Percentiles rank a stretch among this genome's conserved stretches.
Conservation (phyloP, 2,329 filamentous ascomycete species). For the Colletotrichum karsti region DNA sequence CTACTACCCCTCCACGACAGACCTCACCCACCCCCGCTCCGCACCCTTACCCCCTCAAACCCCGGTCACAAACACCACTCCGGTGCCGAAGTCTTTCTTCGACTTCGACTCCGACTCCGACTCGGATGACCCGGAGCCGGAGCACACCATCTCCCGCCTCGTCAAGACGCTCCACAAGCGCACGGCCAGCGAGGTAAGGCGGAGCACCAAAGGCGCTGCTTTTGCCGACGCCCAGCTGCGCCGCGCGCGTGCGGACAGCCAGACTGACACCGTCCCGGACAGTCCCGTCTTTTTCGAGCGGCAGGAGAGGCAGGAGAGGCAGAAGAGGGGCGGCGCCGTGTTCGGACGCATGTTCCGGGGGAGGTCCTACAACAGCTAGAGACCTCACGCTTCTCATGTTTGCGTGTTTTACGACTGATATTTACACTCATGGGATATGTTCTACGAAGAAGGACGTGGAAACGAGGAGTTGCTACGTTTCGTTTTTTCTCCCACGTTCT, state of each 20-base stretch:
- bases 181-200: conserved; percentile 20
- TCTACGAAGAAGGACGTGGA: too few species aligned
- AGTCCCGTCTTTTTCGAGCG: conserved; percentile 12
- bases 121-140: conserved; percentile 20
- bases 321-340: conserved; percentile 17
- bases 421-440: background rate
- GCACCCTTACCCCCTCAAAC: conserved; percentile 21
- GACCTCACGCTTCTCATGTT: background rate
- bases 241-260: conserved; percentile 20
- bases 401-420: background rate
- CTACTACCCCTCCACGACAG: conserved; percentile 10
- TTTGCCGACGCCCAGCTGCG: conserved; percentile 25
- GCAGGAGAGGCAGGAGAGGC: conserved; percentile 10
- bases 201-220: conserved; percentile 20
- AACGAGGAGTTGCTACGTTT: too few species aligned
- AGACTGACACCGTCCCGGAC: conserved; percentile 16
- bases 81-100: conserved; percentile 26
- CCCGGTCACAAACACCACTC: background rate
- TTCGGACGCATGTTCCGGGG: conserved; percentile 31
- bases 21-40: conserved; percentile 27
- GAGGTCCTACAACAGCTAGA: background rate
- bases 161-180: conserved; percentile 29
- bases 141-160: conserved; percentile 24
- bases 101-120: conserved; percentile 31
- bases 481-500: too few species aligned